Evolutionary conservation across 1,139 yeast genomes (phyloP), one percentile per base, ranked within the genome.

Genomic region (Candida sp.): DNA sequence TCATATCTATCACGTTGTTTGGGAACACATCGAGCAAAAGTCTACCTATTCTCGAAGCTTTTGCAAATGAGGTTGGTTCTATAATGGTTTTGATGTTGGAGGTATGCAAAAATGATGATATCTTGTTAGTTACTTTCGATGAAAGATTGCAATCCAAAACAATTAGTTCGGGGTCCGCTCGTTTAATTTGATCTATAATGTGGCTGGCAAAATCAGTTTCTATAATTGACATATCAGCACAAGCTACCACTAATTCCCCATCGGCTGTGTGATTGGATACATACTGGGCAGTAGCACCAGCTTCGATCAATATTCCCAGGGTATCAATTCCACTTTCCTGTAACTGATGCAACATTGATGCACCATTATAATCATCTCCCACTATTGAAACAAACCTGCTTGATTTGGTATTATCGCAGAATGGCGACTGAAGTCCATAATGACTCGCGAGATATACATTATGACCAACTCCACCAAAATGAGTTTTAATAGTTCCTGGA

Each of bases 381-480:
- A 87, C 75, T 4, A 77, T 64, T 0, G 90, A 81, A 0, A 88
- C 68, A 5, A 89, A 68, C 27, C 80, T 70, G 4, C 55, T 44
- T 6, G 47, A 41, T 1, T 49, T 43, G 32, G 42, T 41, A 8
- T 58, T 50, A 4, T 56, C 52, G 15, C 55, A 53, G 1, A 69
- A 60, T 5, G 40, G 42, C 1, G 53, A 46, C 19, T 40, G 25
- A 8, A 49, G 46, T 9, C 61, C 54, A 44, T 65, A 68, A 33
- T 50, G 46, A 43, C 67, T 57, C 0, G 95, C 93, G 15, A 78
- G 57, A 0, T 87, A 81, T 15, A 88, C 81, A 55, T 89, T 90
- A 56, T 77, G 83, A 0, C 89, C 97, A 1, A 89, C 97, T 0
- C 97, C 97, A 0, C 97, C 97, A 7, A 87, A 60, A 0, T 86